Conservation (phyloP, 2,329 filamentous ascomycete species). For the Aspergillus sp. region DNA sequence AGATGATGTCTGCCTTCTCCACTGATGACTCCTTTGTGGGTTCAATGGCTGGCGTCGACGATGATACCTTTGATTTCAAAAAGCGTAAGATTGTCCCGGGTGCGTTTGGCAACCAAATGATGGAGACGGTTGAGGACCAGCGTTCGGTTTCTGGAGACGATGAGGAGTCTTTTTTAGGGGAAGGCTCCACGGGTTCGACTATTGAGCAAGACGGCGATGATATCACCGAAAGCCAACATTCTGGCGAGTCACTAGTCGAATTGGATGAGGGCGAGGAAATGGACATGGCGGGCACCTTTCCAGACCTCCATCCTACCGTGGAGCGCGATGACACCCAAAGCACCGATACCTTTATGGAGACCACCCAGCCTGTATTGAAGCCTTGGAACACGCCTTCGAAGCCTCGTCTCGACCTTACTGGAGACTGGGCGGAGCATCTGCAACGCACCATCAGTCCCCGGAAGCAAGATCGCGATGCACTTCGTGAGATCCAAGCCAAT, state of each 20-base stretch:
- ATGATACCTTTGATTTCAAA: conserved; percentile 62
- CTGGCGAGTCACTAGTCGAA: conserved; percentile 65
- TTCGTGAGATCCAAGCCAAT: conserved; percentile 65
- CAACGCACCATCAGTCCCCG: conserved; percentile 91
- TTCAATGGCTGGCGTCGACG: conserved; percentile 44
- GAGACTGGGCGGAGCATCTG: conserved; percentile 92
- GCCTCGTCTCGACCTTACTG: conserved; percentile 59
- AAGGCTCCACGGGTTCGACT: conserved; percentile 81
- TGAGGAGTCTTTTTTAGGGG: conserved; percentile 84
- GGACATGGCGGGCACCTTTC: conserved; percentile 79
- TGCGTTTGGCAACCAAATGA: conserved; percentile 69
- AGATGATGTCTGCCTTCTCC: conserved; percentile 42
- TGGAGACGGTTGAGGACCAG: conserved; percentile 57
- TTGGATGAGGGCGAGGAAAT: conserved; percentile 71
- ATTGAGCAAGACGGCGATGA: conserved; percentile 60
- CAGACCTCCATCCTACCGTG: conserved; percentile 72
- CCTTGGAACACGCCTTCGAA: conserved; percentile 55
- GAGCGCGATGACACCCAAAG: conserved; percentile 64
- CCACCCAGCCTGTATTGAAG: conserved; percentile 36
- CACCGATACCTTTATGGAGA: conserved; percentile 50
- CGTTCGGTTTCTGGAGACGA: conserved; percentile 36
- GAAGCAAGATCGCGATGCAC: conserved; percentile 80
- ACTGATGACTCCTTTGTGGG: conserved; percentile 45
- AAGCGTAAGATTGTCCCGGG: conserved; percentile 67
- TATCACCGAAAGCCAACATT: conserved; percentile 53